Conservation (phyloP, 148 eudicot genomes). For the Silene uniflora region DNA sequence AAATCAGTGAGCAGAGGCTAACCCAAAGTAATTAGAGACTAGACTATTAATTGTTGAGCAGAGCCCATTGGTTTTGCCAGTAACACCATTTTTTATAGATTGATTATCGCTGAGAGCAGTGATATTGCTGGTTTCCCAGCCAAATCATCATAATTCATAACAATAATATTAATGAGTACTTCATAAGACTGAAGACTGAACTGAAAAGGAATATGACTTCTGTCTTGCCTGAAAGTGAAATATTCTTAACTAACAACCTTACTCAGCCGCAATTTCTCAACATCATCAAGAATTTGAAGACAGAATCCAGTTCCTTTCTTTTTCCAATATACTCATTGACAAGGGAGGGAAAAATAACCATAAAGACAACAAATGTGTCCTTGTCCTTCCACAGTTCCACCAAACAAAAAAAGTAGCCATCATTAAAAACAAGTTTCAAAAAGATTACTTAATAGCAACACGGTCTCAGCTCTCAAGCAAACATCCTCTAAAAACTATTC, state of each 20-base stretch:
- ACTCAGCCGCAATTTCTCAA: neutral
- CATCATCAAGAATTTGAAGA: slow-evolving; percentile 1
- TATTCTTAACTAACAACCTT: neutral
- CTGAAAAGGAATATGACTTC: slow-evolving; percentile 2
- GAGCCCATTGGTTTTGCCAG: neutral
- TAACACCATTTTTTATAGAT: neutral
- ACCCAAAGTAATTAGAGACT: neutral
- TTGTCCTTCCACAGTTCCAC: neutral
- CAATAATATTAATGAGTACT: neutral
- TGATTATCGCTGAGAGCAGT: neutral
- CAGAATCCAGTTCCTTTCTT: slow-evolving; percentile 6
- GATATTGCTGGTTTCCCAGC: neutral
- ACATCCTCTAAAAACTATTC: neutral
- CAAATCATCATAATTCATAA: slow-evolving; percentile 6
- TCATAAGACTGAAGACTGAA: neutral
- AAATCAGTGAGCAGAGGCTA: slow-evolving; percentile 18
- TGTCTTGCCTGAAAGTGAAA: neutral
- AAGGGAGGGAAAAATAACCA: neutral
- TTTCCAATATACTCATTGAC: neutral
- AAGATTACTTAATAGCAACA: neutral
- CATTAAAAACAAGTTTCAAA: neutral
- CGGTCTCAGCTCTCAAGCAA: neutral
- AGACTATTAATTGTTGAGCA: neutral
- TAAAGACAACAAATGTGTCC: neutral
- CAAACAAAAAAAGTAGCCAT: neutral